Percentiles rank a stretch among this genome's conserved stretches.
phyloP scores from a whole-genome alignment of 169 alveolate species.

The Cardiosporidium cionae region DNA sequence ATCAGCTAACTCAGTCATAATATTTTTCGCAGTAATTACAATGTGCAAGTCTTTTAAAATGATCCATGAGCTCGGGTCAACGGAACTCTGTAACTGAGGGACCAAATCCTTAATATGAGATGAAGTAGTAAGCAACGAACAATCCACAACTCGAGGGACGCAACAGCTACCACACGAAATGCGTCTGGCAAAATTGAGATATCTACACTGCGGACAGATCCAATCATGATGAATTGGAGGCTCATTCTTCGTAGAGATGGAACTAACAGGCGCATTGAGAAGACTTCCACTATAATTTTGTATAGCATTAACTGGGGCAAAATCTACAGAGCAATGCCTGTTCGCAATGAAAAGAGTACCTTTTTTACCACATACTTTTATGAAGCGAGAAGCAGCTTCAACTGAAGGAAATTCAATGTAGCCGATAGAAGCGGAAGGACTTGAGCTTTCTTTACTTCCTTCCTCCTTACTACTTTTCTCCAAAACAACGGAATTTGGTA shows the following conservation, averaged over 20 bases:
- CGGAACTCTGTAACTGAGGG: too few species aligned
- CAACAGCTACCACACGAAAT: not conserved
- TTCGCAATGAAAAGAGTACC: conserved; percentile 6
- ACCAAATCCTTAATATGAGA: too few species aligned
- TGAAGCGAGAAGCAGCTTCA: conserved; percentile 20
- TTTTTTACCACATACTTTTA: not conserved
- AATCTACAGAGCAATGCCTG: conserved; percentile 4
- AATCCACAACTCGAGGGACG: not conserved
- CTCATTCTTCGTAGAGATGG: not conserved
- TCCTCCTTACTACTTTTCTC: not conserved
- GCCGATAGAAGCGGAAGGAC: not conserved
- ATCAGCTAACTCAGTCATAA: too few species aligned
- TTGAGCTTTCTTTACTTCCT: too few species aligned
- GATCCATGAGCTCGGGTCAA: not conserved
- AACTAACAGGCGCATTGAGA: not conserved
- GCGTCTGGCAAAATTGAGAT: not conserved
- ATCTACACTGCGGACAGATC: not conserved
- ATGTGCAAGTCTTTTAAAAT: not conserved
- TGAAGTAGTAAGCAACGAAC: not conserved
- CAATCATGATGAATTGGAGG: not conserved
- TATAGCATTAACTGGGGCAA: not conserved
- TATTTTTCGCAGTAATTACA: too few species aligned
- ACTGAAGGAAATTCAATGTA: conserved; percentile 20
- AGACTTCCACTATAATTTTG: not conserved
- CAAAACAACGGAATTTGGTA: conserved; percentile 11